Evolutionary conservation across 768 basidiomycete genomes (phyloP).

Genomic region (Suillus subalutaceus): DNA sequence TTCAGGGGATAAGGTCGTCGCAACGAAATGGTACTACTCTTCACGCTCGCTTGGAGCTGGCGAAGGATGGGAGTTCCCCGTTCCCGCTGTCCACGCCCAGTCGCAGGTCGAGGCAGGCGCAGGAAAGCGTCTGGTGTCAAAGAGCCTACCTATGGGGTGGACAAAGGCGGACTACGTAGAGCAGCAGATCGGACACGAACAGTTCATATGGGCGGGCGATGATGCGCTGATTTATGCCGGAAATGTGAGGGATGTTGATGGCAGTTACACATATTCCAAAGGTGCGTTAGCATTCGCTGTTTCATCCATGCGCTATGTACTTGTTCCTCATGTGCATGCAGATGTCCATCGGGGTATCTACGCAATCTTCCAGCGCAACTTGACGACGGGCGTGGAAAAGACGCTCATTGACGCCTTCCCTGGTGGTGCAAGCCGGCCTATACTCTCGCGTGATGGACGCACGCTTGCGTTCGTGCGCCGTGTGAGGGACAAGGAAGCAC

Average conservation of each 20-base stretch:
- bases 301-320: neutral
- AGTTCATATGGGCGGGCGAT: constrained; percentile 61
- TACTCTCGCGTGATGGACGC: constrained; percentile 65
- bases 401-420: constrained; percentile 58
- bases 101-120: constrained; percentile 37
- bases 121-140: constrained; percentile 58
- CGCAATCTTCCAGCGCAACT: constrained; percentile 66
- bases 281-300: constrained; percentile 38
- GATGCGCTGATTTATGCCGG: constrained; percentile 67
- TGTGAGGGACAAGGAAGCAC: constrained; percentile 70
- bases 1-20: constrained; percentile 59
- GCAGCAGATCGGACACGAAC: constrained; percentile 77
- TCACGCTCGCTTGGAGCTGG: constrained; percentile 66
- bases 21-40: constrained; percentile 81
- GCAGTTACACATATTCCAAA: constrained; percentile 63
- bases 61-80: constrained; percentile 70
- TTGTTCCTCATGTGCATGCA: constrained; percentile 24
- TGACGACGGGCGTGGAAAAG: constrained; percentile 56
- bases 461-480: constrained; percentile 78
- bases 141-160: constrained; percentile 65
- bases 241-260: constrained; percentile 55
- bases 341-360: constrained; percentile 75
- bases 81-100: constrained; percentile 37
- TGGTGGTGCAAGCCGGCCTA: constrained; percentile 75
- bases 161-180: constrained; percentile 57